Conservation (phyloP, 345 rosid genomes). For the Tarenaya hassleriana region DNA sequence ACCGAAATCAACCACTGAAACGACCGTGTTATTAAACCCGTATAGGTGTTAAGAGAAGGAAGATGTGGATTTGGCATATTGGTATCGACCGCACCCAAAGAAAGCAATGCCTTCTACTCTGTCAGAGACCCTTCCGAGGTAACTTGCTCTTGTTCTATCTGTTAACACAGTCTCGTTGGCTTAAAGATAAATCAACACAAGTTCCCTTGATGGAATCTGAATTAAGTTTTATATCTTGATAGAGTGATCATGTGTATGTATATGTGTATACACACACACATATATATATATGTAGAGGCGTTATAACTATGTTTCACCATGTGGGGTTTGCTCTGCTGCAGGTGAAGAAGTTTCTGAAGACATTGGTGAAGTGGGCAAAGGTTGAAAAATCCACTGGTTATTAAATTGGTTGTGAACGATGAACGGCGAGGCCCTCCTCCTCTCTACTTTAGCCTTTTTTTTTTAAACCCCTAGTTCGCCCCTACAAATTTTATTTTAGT, state of each 20-base stretch:
- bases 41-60: slow-evolving; percentile 51
- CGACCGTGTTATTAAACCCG: background rate
- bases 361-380: slow-evolving; percentile 63
- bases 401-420: slow-evolving; percentile 4
- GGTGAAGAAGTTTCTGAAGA: slow-evolving; percentile 73
- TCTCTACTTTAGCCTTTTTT: too few species aligned
- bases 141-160: too few species aligned
- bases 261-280: background rate
- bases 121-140: slow-evolving; percentile 76
- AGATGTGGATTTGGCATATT: slow-evolving; percentile 68
- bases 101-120: slow-evolving; percentile 65
- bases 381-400: slow-evolving; percentile 13
- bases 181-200: too few species aligned
- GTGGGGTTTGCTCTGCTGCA: slow-evolving; percentile 29
- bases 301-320: background rate
- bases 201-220: too few species aligned
- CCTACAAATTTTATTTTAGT: too few species aligned
- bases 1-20: background rate
- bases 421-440: too few species aligned
- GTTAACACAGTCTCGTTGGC: too few species aligned
- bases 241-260: background rate
- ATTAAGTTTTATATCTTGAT: too few species aligned
- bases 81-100: slow-evolving; percentile 73
- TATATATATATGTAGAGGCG: background rate
- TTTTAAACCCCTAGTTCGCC: too few species aligned